Evolutionary conservation across 2,329 filamentous ascomycete genomes (phyloP).

Genomic region (Achaetomium macrosporum): DNA sequence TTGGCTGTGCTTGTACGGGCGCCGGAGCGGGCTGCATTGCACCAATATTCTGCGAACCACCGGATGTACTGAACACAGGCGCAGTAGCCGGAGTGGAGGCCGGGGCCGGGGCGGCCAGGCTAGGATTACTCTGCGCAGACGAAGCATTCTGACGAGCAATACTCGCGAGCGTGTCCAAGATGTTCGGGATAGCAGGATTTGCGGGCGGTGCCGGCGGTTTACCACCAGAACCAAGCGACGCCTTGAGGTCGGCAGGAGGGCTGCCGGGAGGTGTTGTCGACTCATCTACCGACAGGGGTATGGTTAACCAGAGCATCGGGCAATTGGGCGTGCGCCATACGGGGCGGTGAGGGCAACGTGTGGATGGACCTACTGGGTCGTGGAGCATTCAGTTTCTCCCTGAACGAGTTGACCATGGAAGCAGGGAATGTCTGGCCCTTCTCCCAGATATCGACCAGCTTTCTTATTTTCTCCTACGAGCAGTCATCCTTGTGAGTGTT

Average conservation of each 20-base stretch:
- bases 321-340: slow-evolving; percentile 3
- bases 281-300: slow-evolving; percentile 43
- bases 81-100: slow-evolving; percentile 30
- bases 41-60: slow-evolving; percentile 25
- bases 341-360: slow-evolving; percentile 3
- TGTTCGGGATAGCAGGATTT: slow-evolving; percentile 42
- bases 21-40: slow-evolving; percentile 21
- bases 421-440: slow-evolving; percentile 86
- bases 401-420: slow-evolving; percentile 74
- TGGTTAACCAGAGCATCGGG: slow-evolving; percentile 34
- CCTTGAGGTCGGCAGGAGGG: slow-evolving; percentile 44
- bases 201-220: slow-evolving; percentile 33
- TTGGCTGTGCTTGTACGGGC: slow-evolving; percentile 20
- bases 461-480: slow-evolving; percentile 88
- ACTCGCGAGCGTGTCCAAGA: slow-evolving; percentile 73
- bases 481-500: slow-evolving; percentile 37
- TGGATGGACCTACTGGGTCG: slow-evolving; percentile 54
- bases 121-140: slow-evolving; percentile 38
- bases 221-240: slow-evolving; percentile 29
- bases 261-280: slow-evolving; percentile 68
- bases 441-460: slow-evolving; percentile 97
- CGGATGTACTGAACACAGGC: slow-evolving; percentile 18
- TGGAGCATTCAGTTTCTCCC: slow-evolving; percentile 65
- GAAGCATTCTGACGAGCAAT: slow-evolving; percentile 69
- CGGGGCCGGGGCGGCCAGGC: slow-evolving; percentile 41